Evolutionary conservation across 106 monocot genomes (phyloP).

Genomic region (Ottelia alismoides): DNA sequence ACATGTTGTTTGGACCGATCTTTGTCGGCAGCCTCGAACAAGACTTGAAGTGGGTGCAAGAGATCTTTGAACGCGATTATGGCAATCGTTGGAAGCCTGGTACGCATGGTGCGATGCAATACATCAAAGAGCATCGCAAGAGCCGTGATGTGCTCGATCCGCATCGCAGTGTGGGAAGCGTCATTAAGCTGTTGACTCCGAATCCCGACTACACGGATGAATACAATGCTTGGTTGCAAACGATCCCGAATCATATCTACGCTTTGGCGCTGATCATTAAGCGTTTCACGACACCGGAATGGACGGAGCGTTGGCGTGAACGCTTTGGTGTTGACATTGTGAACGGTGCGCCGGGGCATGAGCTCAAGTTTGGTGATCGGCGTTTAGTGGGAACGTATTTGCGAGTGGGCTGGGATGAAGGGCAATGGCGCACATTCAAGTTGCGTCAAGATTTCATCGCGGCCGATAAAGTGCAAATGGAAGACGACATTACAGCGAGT

Average conservation of each 20-base stretch:
- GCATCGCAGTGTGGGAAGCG: neutral
- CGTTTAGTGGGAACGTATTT: neutral
- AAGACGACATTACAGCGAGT: neutral
- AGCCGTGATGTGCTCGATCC: neutral
- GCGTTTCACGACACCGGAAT: neutral
- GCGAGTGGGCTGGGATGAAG: neutral
- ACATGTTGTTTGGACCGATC: no score
- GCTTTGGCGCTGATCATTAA: neutral
- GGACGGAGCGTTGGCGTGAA: neutral
- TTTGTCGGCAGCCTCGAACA: no score
- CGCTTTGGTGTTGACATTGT: neutral
- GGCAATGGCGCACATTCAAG: neutral
- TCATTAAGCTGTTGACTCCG: neutral
- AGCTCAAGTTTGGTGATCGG: neutral
- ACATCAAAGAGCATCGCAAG: no score
- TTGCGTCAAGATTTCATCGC: neutral
- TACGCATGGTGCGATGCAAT: no score
- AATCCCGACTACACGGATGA: neutral
- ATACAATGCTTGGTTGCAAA: neutral
- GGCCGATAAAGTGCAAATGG: neutral
- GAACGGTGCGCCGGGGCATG: neutral
- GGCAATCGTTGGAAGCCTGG: no score
- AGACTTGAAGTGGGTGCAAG: no score
- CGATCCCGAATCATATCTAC: neutral
- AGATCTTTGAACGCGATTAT: no score